Base-by-base conservation (phyloP, 495 filamentous ascomycete genomes). In the Aspergillus olivimuriae region DNA sequence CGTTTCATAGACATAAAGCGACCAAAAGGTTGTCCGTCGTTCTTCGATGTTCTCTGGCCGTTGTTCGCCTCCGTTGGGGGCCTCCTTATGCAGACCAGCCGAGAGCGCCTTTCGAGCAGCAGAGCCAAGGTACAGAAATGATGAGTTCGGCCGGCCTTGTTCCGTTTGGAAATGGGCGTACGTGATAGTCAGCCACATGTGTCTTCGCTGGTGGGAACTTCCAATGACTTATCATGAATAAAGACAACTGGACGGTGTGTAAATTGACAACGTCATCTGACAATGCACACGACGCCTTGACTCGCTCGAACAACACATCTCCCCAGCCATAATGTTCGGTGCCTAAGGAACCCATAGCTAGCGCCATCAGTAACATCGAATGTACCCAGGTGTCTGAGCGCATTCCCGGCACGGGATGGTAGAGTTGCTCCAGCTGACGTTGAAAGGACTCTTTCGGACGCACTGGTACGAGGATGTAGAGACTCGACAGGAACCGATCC, bases 241-340 rank as follows among this genome's bases (percentile, higher is more conserved):
- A 37, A 2, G 65, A 60, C 0, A 73, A 50, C 44, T 73, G 69
- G n/a, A 70, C 49, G 0, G 56, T 65, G 20, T 70, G 65, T 1
- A 72, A 38, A 38, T 68, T 73, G 0, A 72, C 69, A 4, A 66
- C 61, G 5, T 72, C 68, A 37, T 73, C 69, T 28, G 58, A 60
- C 0, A 54, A 32, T 2, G 48, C 43, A 19, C 51, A 41, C 1
- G 63, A 63, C n/a, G 58, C 54, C 39, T 69, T 72, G 17, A 65
- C 68, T 1, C 61, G 63, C 11, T 66, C 61, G 26, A 63, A 66
- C 15, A 73, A 32, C 4, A 66, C 37, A 32, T 73, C 65, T 0
- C 63, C 68, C 65, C 65, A 69, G 2, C 53, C 48, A 43, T 51
- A 53, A 32, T 68, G 57, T 16, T 68, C 58, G 0, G 65, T 64